Evolutionary conservation across 176 grass and related monocot species (phyloP).

Genomic region (Triticum timopheevii): DNA sequence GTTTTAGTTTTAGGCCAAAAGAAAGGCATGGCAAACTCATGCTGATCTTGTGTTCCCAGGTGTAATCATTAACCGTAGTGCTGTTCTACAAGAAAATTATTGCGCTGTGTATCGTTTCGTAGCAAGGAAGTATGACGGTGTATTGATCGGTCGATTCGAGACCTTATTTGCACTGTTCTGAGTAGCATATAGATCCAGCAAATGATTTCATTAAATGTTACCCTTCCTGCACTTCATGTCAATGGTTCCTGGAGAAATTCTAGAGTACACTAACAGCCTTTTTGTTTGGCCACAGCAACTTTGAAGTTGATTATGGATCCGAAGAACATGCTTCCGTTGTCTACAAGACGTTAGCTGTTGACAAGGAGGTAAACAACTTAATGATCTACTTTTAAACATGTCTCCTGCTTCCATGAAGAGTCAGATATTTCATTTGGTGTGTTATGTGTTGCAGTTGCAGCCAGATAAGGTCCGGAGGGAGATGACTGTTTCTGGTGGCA

Average conservation of each 20-base stretch:
- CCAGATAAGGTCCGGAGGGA: slow-evolving; percentile 86
- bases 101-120: neutral
- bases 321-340: slow-evolving; percentile 57
- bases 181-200: neutral
- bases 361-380: slow-evolving; percentile 54
- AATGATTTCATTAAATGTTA: neutral
- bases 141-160: neutral
- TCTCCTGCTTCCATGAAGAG: neutral
- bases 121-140: neutral
- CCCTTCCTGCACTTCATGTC: neutral
- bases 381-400: neutral
- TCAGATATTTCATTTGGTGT: neutral
- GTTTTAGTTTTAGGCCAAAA: neutral
- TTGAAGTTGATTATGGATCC: slow-evolving; percentile 81
- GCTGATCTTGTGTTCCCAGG: neutral
- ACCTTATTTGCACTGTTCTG: neutral
- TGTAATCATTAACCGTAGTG: neutral
- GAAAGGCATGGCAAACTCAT: neutral
- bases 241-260: neutral
- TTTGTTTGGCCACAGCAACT: slow-evolving; percentile 48
- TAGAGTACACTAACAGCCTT: neutral
- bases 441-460: slow-evolving; percentile 63
- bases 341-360: slow-evolving; percentile 52
- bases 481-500: slow-evolving; percentile 67
- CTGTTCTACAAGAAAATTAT: neutral